Percentiles rank a stretch among this genome's conserved stretches.
Evolutionary conservation across 106 monocot species (phyloP).

Genomic region (Triglochin maritima): DNA sequence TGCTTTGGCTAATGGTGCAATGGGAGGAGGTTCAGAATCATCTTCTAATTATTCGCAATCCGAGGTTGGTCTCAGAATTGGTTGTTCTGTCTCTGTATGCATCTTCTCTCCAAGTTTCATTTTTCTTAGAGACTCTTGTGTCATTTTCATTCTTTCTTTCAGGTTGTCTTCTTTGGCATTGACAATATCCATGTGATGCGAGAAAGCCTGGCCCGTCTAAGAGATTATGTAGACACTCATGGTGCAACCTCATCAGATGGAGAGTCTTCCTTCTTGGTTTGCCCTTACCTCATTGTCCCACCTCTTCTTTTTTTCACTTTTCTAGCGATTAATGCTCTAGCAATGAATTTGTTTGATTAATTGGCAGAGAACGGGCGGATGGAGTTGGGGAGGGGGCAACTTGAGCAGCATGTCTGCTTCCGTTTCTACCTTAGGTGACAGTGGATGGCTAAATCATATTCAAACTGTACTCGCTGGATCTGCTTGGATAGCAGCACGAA

Average conservation of each 20-base stretch:
- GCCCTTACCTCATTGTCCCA: conserved; percentile 6
- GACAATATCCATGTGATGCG: conserved; percentile 97
- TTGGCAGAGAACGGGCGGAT: conserved; percentile 77
- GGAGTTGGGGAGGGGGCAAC: conserved; percentile 91
- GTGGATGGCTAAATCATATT: conserved; percentile 89
- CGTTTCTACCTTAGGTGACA: conserved; percentile 73
- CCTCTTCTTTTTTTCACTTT: not conserved
- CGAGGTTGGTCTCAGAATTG: conserved; percentile 40
- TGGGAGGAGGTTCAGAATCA: conserved; percentile 98
- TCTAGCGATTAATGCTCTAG: not conserved
- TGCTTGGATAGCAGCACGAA: conserved; percentile 97
- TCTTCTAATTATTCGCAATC: conserved; percentile 92
- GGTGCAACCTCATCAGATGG: conserved; percentile 97
- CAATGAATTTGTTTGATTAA: conserved; percentile 2
- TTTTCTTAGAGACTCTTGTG: not conserved
- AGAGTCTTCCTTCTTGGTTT: conserved; percentile 85
- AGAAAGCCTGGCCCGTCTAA: conserved; percentile 84
- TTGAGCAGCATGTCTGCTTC: conserved; percentile 96
- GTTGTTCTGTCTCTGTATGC: not conserved
- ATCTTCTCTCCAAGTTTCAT: not conserved
- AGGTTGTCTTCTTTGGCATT: conserved; percentile 93
- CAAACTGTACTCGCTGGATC: conserved; percentile 86
- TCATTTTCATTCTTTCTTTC: not conserved
- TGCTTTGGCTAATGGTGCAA: conserved; percentile 93
- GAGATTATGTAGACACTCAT: conserved; percentile 90